Base-by-base conservation (phyloP, 2,329 filamentous ascomycete genomes). In the Berkeleyomyces rouxiae region DNA sequence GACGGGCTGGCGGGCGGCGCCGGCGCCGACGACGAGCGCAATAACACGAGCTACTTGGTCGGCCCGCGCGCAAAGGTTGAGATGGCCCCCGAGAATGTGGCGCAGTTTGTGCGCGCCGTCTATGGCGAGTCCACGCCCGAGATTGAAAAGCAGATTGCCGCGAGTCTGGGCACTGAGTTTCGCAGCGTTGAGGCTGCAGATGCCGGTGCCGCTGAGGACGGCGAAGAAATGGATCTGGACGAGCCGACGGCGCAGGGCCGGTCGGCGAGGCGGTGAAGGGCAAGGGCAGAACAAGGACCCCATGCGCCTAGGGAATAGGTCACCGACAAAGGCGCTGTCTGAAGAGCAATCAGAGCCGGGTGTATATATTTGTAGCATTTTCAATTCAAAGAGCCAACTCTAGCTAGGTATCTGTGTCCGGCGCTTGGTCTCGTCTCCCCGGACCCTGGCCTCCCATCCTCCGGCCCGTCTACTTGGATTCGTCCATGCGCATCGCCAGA, bases 41-140 rank as follows among this genome's bases (percentile, higher is more conserved):
- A 92, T 66, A 78, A 82, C 2, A 78, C 90, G 6, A 90, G 88
- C 58, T 99, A 89, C 80, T 82, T 87, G 63, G 82, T 96, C 11
- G 93, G 93, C 0, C 86, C 90, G 4, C 81, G 93, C 31, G 92
- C 88, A 4, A 93, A 87, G 73, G 79, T 91, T 6, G 93, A 97
- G 72, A 82, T 97, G 43, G 88, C 87, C 0, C 78, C 84, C n/a
- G 79, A 83, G 59, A 88, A 87, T 0, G 86, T 93, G 10, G 82
- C 84, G 16, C 84, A 83, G 0, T 73, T 96, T 66, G 82, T 90
- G 3, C 74, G 82, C 70, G 72, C 79, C 61, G 77, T 85, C 0
- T 86, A 83, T 70, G 81, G 78, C 0, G 75, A 76, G 6, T 74
- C 76, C 53, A 74, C 74, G 1, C 75, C 78, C 2, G 80, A 84